Evolutionary conservation across 768 basidiomycete species (phyloP), one percentile per base, ranked within the genome.

Genomic region (Mycena crocata): DNA sequence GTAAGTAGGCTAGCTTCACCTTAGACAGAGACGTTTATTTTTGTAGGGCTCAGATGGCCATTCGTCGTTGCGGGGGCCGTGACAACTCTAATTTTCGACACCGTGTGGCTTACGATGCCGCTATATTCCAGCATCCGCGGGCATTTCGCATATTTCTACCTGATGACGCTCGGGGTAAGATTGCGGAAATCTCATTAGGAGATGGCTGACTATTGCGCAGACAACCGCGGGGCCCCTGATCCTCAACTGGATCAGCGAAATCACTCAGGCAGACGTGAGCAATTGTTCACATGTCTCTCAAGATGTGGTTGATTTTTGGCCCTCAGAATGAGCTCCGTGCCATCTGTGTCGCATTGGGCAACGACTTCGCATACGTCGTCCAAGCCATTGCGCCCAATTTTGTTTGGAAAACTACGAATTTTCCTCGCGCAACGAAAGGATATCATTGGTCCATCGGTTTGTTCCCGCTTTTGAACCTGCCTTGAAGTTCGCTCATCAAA

Each of bases 321-420:
- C 28, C 5, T 12, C 13, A 71, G 70, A 71, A 71, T 44, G 70
- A 71, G 46, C 56, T 68, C 2, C 63, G 70, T 8, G 70, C 70
- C 0, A 68, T 71, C 28, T 68, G 66, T 46, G 61, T 71, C 12
- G 70, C 70, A 19, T 21, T 68, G 30, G 70, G 42, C 5, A 71
- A 71, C 45, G 70, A 71, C 35, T 57, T 71, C 2, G 70, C 70
- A 30, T 71, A 71, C 48, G 50, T 66, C 5, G 70, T 69, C 31
- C 70, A 71, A 56, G 70, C 70, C 7, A 35, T 71, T n/a, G 70
- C 70, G 7, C 70, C 70, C 15, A 71, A 71, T n/a, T 71, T 71
- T 35, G 64, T 71, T 5, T 71, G 70, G 70, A 58, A 69, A 56
- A 71, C 70, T 26, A 57, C 54, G 5, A 67, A 44, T 13, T 71